Base-by-base conservation (phyloP, 2,329 filamentous ascomycete species). In the Proliferodiscus dingleyae region DNA sequence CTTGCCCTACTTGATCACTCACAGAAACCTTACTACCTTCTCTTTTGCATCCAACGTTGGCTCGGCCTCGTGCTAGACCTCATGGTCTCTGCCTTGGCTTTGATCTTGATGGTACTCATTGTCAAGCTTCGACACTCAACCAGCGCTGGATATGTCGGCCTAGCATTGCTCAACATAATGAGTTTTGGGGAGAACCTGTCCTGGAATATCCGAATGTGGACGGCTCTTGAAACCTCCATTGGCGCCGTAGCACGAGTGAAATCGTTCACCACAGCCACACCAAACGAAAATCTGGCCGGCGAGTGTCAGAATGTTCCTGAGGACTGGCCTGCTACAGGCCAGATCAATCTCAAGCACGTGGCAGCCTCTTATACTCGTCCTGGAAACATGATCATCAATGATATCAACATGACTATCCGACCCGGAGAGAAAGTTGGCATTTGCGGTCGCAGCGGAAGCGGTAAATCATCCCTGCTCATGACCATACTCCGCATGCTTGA, bases 401-500 rank as follows among this genome's bases (percentile, higher is more conserved):
- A 39, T 23, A 23, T 50, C 21, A 44, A 22, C 22, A 15, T 47
- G 7, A 29, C 21, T 13, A 47, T 50, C 10, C 21, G 9, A 7
- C 40, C 48, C 0, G 74, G 74, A 0, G 67, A 75, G 50, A 72
- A 71, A 43, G 60, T 75, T 4, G 68, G 71, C 2, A 63, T 79
- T 6, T 75, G 72, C 30, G 76, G 77, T 1, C 43, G 43, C 13
- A 41, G 4, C 66, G 38, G 36, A 15, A 68, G 66, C 24, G 38
- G 68, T 1, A 70, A 70, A 41, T 78, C 3, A 67, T 78, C 26
- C 9, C 26, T 41, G 13, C 23, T 41, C 13, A 22, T 15, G 9
- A 13, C 24, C 7, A 11, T 41, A n/a, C 16, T 41, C 24, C 38
- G 38, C 43, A 87, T 89, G 1, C 72, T 96, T 3, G 91, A 96